Evolutionary conservation across 2,329 filamentous ascomycete species (phyloP).

Genomic region (Emmonsia crescens): DNA sequence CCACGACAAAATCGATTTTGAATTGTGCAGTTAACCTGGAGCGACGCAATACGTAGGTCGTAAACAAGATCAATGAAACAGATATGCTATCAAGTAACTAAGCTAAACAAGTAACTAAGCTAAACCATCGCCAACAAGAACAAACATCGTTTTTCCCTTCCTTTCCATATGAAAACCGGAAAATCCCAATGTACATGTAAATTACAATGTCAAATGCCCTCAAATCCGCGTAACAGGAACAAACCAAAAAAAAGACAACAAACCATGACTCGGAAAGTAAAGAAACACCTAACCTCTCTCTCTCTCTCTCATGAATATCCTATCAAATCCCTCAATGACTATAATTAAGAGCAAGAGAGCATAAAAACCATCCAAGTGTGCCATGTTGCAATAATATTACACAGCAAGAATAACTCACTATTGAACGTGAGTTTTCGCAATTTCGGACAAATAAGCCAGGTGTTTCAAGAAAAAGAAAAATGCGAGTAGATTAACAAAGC

Average conservation of each 20-base stretch:
- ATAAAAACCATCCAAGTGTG: neutral
- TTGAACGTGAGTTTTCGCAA: neutral
- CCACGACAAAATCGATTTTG: neutral
- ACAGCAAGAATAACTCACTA: neutral
- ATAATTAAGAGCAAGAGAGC: neutral
- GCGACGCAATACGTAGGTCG: neutral
- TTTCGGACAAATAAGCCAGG: neutral
- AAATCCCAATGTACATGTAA: too few relatives aligned
- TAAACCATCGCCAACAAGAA: neutral
- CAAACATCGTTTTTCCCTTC: neutral
- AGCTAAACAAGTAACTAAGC: neutral
- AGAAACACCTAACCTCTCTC: neutral
- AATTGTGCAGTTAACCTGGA: neutral
- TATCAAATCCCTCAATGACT: neutral
- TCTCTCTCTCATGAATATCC: neutral
- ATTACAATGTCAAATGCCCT: neutral
- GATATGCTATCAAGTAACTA: neutral
- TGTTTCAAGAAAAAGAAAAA: neutral
- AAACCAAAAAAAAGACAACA: neutral
- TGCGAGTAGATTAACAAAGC: neutral
- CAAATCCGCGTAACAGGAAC: neutral
- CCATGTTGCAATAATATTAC: neutral
- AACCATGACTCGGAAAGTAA: neutral
- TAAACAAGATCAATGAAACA: neutral
- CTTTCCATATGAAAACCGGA: too few relatives aligned